These are phyloP conservation scores for Pseudogymnoascus verrucosus DNA, from an alignment of 2,329 filamentous ascomycete species.

Conservation along the genomic window DNA sequence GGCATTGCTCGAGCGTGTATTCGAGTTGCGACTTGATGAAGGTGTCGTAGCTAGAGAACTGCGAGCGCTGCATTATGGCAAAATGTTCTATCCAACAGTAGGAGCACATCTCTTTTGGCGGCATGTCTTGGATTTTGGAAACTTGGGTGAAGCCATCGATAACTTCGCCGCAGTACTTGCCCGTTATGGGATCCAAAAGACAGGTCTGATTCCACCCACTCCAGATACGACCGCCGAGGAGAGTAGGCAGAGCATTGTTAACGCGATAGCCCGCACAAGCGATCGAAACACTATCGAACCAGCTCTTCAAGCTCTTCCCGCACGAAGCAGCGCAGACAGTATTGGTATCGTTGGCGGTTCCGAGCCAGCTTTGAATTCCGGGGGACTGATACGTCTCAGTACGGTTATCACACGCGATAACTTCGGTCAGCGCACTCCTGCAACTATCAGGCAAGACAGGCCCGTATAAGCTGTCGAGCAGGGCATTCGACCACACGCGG, in stretches of 20 bases:
- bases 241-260: background rate
- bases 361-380: background rate
- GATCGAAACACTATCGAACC: background rate
- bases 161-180: background rate
- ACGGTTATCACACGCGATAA: background rate
- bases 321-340: background rate
- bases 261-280: background rate
- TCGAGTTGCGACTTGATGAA: background rate
- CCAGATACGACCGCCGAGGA: background rate
- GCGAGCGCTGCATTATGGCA: background rate
- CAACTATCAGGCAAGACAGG: too few species aligned
- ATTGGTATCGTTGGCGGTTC: background rate
- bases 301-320: background rate
- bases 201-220: background rate
- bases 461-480: too few species aligned
- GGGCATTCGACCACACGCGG: too few species aligned
- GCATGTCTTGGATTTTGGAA: background rate
- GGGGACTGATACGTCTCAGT: background rate
- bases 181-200: background rate
- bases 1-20: background rate
- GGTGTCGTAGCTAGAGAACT: background rate
- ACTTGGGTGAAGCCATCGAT: background rate
- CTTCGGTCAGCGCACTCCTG: background rate
- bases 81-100: background rate
- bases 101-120: background rate